Conservation (phyloP, 2,329 filamentous ascomycete genomes). For the Madurella fahalii region DNA sequence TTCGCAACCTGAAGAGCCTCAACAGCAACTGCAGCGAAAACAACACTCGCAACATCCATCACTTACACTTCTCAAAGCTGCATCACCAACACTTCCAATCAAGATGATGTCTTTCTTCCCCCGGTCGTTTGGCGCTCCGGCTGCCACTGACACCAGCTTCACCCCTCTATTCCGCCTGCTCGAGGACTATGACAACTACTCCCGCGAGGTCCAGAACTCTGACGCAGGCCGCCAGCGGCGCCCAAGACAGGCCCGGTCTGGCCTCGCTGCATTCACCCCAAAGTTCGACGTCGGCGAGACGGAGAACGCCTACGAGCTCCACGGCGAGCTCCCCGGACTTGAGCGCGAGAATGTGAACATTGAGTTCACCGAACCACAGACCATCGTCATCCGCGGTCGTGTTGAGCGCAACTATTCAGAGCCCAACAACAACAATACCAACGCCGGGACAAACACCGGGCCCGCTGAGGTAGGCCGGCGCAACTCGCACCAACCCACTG, state of each 20-base stretch:
- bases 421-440: slow-evolving; percentile 9
- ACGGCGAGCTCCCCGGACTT: slow-evolving; percentile 75
- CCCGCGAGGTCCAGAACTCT: slow-evolving; percentile 33
- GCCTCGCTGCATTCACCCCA: slow-evolving; percentile 53
- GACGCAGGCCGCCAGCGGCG: slow-evolving; percentile 22
- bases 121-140: slow-evolving; percentile 28
- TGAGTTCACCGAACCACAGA: slow-evolving; percentile 75
- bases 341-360: slow-evolving; percentile 70
- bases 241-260: slow-evolving; percentile 18
- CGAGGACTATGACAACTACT: slow-evolving; percentile 58
- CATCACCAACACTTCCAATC: background rate
- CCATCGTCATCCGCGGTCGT: slow-evolving; percentile 65
- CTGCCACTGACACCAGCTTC: slow-evolving; percentile 42
- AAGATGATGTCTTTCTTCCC: slow-evolving; percentile 59
- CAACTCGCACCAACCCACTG: slow-evolving; percentile 52
- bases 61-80: background rate
- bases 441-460: background rate
- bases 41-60: background rate
- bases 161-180: slow-evolving; percentile 60
- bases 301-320: slow-evolving; percentile 65
- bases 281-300: slow-evolving; percentile 77
- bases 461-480: slow-evolving; percentile 1
- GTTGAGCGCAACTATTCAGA: slow-evolving; percentile 56
- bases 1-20: background rate
- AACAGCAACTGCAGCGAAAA: background rate